These are phyloP conservation scores for Rhynchospora pubera DNA, from an alignment of 176 grass and related monocot species.

Conservation along the genomic window DNA sequence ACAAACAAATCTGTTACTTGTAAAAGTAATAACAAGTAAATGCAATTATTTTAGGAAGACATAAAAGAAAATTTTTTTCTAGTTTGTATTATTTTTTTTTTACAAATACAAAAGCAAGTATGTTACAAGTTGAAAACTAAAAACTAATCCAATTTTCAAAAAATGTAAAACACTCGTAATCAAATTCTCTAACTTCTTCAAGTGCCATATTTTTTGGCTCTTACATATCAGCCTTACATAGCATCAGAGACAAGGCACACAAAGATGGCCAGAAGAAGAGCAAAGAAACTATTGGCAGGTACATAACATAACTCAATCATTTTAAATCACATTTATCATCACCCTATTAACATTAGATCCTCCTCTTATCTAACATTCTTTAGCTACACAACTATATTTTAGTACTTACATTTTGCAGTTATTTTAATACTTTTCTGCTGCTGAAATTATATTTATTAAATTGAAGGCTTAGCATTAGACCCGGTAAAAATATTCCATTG, in stretches of 20 bases:
- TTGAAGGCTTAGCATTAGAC: background rate
- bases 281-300: conserved; percentile 70
- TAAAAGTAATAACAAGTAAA: too few species aligned
- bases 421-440: background rate
- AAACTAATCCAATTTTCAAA: too few species aligned
- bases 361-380: background rate
- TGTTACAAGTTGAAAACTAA: too few species aligned
- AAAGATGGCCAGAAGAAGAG: conserved; percentile 78
- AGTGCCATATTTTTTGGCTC: too few species aligned
- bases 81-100: too few species aligned
- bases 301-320: conserved; percentile 16
- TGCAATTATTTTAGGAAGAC: too few species aligned
- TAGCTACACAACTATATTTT: background rate
- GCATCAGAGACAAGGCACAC: conserved; percentile 66
- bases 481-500: background rate
- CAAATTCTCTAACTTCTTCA: too few species aligned
- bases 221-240: conserved; percentile 44
- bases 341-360: background rate
- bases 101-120: too few species aligned
- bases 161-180: too few species aligned
- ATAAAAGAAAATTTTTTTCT: too few species aligned
- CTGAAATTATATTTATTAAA: background rate
- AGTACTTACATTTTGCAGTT: background rate
- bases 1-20: too few species aligned
- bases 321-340: background rate